These are phyloP conservation scores for Atractiella rhizophila DNA, from an alignment of 768 basidiomycete species.

Conservation along the genomic window DNA sequence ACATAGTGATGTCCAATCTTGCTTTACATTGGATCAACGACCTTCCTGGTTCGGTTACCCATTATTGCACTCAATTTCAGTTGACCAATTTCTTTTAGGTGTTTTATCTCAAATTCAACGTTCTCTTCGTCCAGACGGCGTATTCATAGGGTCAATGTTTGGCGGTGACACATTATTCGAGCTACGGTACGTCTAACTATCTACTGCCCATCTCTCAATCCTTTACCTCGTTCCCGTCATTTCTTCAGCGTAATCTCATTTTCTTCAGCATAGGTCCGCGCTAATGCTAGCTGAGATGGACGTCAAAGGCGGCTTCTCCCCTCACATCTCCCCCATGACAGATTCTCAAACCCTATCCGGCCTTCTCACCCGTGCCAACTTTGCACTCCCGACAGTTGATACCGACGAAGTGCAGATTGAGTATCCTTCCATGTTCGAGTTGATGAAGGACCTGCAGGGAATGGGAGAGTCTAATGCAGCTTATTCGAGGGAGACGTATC, in stretches of 20 bases:
- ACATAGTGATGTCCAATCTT: constrained; percentile 73
- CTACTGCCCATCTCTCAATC: neutral
- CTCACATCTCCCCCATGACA: constrained; percentile 96
- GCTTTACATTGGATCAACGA: constrained; percentile 95
- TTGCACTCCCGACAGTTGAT: constrained; percentile 79
- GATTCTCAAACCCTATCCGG: constrained; percentile 84
- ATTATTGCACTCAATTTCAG: neutral
- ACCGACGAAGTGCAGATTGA: constrained; percentile 71
- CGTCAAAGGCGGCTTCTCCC: constrained; percentile 86
- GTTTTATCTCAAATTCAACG: constrained; percentile 63
- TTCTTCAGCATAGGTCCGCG: constrained; percentile 35
- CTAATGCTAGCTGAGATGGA: constrained; percentile 84
- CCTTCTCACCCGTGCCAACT: constrained; percentile 72
- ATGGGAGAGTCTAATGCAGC: constrained; percentile 96
- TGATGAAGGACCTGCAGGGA: constrained; percentile 70
- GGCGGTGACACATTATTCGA: constrained; percentile 94
- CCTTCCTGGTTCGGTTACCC: constrained; percentile 43
- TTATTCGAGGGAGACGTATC: constrained; percentile 50
- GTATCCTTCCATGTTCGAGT: constrained; percentile 89
- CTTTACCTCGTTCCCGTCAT: neutral
- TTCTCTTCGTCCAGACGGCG: constrained; percentile 62
- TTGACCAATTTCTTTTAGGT: constrained; percentile 27
- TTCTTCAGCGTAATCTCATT: neutral
- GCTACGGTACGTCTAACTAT: constrained; percentile 31
- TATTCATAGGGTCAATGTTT: constrained; percentile 80